Conservation (phyloP, 2,329 filamentous ascomycete species). For the Beauveria sp. region DNA sequence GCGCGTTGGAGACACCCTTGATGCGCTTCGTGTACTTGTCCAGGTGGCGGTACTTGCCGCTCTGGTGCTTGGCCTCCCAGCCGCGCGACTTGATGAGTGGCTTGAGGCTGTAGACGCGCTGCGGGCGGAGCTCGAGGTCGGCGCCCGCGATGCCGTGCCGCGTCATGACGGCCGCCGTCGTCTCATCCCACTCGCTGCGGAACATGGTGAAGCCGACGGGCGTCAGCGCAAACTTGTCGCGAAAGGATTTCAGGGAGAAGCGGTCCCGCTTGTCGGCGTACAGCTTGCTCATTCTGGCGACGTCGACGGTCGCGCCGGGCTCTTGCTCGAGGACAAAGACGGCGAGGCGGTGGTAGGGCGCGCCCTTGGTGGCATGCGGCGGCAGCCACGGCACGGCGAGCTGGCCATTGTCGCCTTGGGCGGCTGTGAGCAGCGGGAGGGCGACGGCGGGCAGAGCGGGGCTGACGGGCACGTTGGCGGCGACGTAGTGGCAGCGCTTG, state of each 20-base stretch:
- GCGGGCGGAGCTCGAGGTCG: conserved; percentile 77
- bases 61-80: conserved; percentile 59
- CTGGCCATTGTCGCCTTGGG: conserved; percentile 19
- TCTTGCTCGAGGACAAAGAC: conserved; percentile 79
- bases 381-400: conserved; percentile 75
- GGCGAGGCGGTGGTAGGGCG: conserved; percentile 82
- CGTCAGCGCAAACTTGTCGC: conserved; percentile 58
- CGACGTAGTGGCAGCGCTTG: conserved; percentile 81
- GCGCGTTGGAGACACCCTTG: conserved; percentile 34
- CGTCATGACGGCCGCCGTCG: conserved; percentile 80
- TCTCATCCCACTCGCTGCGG: conserved; percentile 82
- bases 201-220: conserved; percentile 83
- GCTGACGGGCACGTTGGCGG: conserved; percentile 52
- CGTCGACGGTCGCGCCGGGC: conserved; percentile 47
- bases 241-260: conserved; percentile 70
- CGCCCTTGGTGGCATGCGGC: conserved; percentile 80
- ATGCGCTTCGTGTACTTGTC: conserved; percentile 60
- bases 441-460: conserved; percentile 53
- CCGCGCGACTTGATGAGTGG: conserved; percentile 52
- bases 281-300: conserved; percentile 46
- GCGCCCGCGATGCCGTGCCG: conserved; percentile 66
- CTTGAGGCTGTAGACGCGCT: conserved; percentile 64
- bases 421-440: conserved; percentile 45
- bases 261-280: conserved; percentile 48
- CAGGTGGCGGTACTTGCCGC: conserved; percentile 56